Evolutionary conservation across 2,329 filamentous ascomycete species (phyloP).

Genomic region (Botryosphaeria dothidea): DNA sequence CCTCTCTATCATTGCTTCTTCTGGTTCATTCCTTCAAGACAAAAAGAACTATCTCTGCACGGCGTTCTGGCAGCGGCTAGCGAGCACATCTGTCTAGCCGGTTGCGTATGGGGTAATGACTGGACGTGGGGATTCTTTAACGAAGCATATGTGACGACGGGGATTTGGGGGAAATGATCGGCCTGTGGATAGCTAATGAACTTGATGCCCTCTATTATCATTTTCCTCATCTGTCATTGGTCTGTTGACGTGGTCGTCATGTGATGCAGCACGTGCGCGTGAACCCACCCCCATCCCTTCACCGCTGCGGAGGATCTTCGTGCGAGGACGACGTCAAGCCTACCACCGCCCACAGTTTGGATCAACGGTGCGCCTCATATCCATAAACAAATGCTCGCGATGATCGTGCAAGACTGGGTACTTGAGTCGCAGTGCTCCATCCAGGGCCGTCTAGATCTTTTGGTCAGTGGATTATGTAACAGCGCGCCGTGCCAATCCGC

Average conservation of each 20-base stretch:
- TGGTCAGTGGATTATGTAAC: conserved; percentile 1
- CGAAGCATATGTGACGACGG: conserved; percentile 14
- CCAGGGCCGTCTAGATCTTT: not conserved
- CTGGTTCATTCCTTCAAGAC: conserved; percentile 11
- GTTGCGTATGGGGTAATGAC: conserved; percentile 4
- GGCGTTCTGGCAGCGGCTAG: conserved; percentile 15
- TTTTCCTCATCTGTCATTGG: not conserved
- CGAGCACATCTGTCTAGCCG: conserved; percentile 3
- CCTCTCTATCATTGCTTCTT: conserved; percentile 4
- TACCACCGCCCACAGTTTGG: not conserved
- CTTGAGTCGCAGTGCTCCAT: not conserved
- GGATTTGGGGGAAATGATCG: conserved; percentile 26
- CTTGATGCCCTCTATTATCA: conserved; percentile 19
- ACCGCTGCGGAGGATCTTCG: conserved; percentile 7
- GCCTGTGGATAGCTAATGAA: conserved; percentile 43
- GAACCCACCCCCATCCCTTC: not conserved
- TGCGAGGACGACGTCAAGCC: not conserved
- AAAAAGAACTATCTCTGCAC: conserved; percentile 9
- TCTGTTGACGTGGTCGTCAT: conserved; percentile 8
- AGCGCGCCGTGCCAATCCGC: not conserved
- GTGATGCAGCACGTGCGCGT: not conserved
- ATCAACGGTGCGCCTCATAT: not conserved
- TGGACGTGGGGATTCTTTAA: conserved; percentile 3
- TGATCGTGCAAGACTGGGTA: no score
- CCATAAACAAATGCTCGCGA: no score